Evolutionary conservation across 2,329 filamentous ascomycete genomes (phyloP).

Genomic region (Clarireedia monteithiana): DNA sequence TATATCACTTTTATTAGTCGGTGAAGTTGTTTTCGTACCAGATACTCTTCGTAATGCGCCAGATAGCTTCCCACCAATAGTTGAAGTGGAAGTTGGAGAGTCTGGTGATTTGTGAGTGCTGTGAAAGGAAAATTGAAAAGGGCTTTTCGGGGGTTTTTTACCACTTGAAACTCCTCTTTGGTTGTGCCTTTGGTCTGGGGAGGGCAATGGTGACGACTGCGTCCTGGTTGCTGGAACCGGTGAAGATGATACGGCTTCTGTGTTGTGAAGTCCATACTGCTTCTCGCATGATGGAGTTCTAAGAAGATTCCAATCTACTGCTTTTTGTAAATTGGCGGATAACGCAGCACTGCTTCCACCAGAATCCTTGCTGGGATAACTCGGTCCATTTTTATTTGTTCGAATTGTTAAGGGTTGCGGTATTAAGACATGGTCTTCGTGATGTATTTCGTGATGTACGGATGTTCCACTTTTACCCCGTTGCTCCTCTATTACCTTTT

Average conservation of each 20-base stretch:
- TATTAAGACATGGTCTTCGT: neutral
- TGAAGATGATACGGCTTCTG: neutral
- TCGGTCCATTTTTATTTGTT: neutral
- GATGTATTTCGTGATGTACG: neutral
- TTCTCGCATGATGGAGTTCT: neutral
- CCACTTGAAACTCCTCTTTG: constrained; percentile 11
- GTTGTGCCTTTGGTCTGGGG: too few relatives aligned
- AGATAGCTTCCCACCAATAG: constrained; percentile 9
- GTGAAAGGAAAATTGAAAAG: constrained; percentile 12
- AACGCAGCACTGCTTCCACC: neutral
- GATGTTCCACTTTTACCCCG: neutral
- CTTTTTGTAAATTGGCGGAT: neutral
- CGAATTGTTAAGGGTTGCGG: constrained; percentile 1
- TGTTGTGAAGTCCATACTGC: neutral
- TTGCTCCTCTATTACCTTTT: constrained; percentile 1
- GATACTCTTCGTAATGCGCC: constrained; percentile 13
- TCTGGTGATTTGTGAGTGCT: neutral
- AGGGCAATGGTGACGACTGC: neutral
- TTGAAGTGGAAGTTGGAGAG: neutral
- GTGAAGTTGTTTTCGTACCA: neutral
- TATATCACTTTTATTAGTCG: neutral
- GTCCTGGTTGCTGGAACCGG: neutral
- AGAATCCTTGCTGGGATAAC: neutral
- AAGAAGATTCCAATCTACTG: neutral
- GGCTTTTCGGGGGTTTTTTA: constrained; percentile 16